Base-by-base conservation (phyloP, 2,329 filamentous ascomycete genomes). In the Paecilomyces formosus region DNA sequence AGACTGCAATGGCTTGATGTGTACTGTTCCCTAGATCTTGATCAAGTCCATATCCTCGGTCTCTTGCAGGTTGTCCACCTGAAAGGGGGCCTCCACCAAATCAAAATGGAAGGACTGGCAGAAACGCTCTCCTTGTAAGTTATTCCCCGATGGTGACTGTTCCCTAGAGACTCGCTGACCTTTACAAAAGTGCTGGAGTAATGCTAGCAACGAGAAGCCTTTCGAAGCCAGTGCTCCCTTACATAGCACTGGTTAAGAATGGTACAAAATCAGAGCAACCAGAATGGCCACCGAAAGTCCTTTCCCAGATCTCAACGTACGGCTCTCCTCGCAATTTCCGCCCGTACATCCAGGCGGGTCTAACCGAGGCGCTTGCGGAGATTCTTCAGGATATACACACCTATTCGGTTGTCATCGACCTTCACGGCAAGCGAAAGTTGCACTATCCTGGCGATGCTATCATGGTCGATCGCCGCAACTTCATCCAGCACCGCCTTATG, bases 401-500 rank as follows among this genome's bases (percentile, higher is more conserved):
- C 53, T 67, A 66, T 54, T 66, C 65, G 12, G 59, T 64, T 33
- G 64, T 64, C 9, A 60, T 66, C n/a, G 62, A 66, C 49, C 58
- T 66, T 33, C 61, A 63, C 26, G 61, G 64, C 45, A 57, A 64
- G 45, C 56, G 55, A 22, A 59, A 60, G 39, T 63, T 63, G n/a
- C 61, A 60, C 26, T 56, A 59, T 11, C 62, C 61, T 12, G 56
- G 58, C 26, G 49, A 57, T 28, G 56, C 61, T 15, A 56, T 58
- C 26, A 57, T 67, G 35, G 57, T 61, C 8, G 64, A 68, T 55
- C 61, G 65, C 35, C 59, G 66, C 13, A 68, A 67, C 51, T 66
- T 61, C 12, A 62, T 66, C 21, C 65, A 68, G 56, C 66, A 68
- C 54, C 57, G 59, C n/a, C 63, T 65, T 9, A 59, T 68, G 58